Evolutionary conservation across 495 filamentous ascomycete species (phyloP), one percentile per base, ranked within the genome.

Genomic region (Astrothelium macrocarpum): DNA sequence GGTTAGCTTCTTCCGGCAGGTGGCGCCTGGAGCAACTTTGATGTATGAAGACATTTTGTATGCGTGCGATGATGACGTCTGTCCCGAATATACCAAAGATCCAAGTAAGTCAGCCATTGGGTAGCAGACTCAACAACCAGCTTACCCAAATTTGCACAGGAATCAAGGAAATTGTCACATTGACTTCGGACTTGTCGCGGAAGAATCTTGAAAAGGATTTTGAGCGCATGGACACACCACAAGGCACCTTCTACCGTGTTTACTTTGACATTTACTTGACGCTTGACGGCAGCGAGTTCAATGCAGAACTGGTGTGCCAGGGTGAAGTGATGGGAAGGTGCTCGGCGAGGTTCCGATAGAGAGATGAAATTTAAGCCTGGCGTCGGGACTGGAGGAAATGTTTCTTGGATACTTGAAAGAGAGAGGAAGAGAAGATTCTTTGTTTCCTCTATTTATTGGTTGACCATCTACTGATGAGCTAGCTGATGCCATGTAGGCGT

Each of bases 11-110:
- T 97, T 98, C 85, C 82, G 94, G 74, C 94, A 98, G 74, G 94
- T 98, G 64, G 94, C 94, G 28, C 94, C 94, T 1, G 95, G 94
- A 59, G 95, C 95, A 34, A 97, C 94, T 0, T 84, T 98, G 64
- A 98, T 97, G 92, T 98, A 98, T 74, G 95, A 97, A 79, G 95
- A 98, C 79, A 91, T 97, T 59, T 76, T 98, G 59, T 98, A 97
- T 75, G 95, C 95, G 59, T 98, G 94, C 74, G 94, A 98, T 71
- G 92, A 97, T 60, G 94, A 98, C 73, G 88, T 95, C 62, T 98
- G 95, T 77, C 94, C 94, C 1, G 94, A 98, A 74, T 98, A 98
- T 71, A 97, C 92, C 66, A 98, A 97, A 72, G 94, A 98, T 85
- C 93, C 94, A 62, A 90, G 94, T 98, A 87, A 86, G 92, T 88